Base-by-base conservation (phyloP, 768 basidiomycete genomes). In the Amanita molliuscula region DNA sequence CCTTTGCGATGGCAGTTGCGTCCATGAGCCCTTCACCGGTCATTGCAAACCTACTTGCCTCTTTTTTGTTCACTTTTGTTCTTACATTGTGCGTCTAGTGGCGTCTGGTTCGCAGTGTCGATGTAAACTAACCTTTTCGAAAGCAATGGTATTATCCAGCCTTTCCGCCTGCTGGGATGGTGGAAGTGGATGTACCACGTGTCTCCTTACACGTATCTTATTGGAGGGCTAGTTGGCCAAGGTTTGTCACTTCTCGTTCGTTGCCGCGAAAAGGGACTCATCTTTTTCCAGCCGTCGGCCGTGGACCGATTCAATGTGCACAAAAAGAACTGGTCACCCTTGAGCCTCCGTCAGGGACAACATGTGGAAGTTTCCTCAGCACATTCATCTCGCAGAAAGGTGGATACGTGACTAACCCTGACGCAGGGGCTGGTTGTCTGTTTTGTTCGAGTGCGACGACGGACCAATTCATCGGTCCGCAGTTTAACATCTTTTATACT, bases 131-230 rank as follows among this genome's bases (percentile, higher is more conserved):
- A 34, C 34, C 33, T 44, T 8, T n/a, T 18, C 10, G 13, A 28
- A 54, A 79, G 77, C 58, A 73, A 83, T 54, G 83, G 82, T 53
- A 79, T 85, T 33, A 59, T 87, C 3, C 84, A 87, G 56, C 84
- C 84, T 6, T 81, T 67, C 58, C 55, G 69, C 6, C 67, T 70
- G 15, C 74, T 86, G 2, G 76, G 77, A 9, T 82, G 81, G 77
- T 87, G 84, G 84, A 59, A 63, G 46, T 86, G 83, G 82, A 82
- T 84, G 82, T 85, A 79, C 51, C 66, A 63, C 42, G 46, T 76
- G 4, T 75, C 77, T 1, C 76, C 77, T 0, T 74, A 64, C 53
- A 75, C 73, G 1, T 79, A 80, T 50, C 59, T 81, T 29, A 70
- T 77, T 34, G 74, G 73, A 46, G 79, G 68, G 15, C 56, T 78